Evolutionary conservation across 1,139 yeast species (phyloP), one percentile per base, ranked within the genome.

Genomic region (Kodamaea derodonti): DNA sequence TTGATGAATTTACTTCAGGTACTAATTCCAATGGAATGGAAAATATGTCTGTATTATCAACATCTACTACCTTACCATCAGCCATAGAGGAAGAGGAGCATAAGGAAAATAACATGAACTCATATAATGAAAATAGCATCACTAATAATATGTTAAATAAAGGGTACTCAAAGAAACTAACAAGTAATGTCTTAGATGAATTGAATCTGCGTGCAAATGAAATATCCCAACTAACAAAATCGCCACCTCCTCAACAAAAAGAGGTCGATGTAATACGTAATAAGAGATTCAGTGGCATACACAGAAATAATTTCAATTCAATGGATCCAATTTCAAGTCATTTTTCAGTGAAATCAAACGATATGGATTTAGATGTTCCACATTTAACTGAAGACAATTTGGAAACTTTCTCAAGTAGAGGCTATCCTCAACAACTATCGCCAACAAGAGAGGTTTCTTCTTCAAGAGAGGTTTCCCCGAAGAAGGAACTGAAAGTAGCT

Each of bases 271-370:
- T 35, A 7, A 32, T 43, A 16, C 40, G 58, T 14, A 50, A 50
- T 26, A 62, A 60, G 30, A 46, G 70, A 20, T 65, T 53, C 39
- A 56, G 63, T 30, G 61, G 62, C 6, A 49, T 60, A 32, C 75
- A 68, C 40, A 44, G 58, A 32, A 48, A 53, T 14, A 52, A 59
- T 30, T 65, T 65, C 47, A 56, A 51, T 38, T 56, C 58, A 32
- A 65, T 69, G 73, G 74, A 69, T 25, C 61, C 69, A 23, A 69
- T 69, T 22, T 54, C 62, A 15, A 56, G 49, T 30, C 75, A 69
- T 39, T 69, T 69, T 40, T 63, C 72, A n/a, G 53, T 50, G 9
- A 18, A 18, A 18, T 9, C 22, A 18, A 18, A 18, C 9, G 22
- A 18, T 18, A 18, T 18, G 22, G 22, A 18, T 9, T 18, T 18